phyloP scores from a whole-genome alignment of 345 rosid species.

The Sisymbrium altissimum region DNA sequence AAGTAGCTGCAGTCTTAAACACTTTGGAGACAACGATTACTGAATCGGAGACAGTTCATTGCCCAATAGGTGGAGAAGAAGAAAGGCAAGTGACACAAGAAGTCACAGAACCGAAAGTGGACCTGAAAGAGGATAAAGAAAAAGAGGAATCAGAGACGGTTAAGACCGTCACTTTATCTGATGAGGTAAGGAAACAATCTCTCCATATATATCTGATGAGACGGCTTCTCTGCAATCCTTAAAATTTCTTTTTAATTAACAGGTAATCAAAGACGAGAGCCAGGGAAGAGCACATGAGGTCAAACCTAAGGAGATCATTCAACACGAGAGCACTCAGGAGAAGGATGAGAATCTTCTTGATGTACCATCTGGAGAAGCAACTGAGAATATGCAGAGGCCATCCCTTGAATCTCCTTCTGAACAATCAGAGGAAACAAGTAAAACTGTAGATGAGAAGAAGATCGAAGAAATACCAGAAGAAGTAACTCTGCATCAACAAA shows the following conservation, averaged over 20 bases:
- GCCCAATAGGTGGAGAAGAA: neutral
- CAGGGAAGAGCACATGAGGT: constrained; percentile 16
- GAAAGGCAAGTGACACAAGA: neutral
- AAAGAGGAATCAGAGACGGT: constrained; percentile 18
- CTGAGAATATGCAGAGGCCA: neutral
- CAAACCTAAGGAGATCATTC: neutral
- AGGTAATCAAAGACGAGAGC: constrained; percentile 34
- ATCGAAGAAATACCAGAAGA: neutral
- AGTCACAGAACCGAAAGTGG: neutral
- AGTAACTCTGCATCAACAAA: constrained; percentile 9
- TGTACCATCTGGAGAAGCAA: neutral
- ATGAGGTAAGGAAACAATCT: constrained; percentile 39
- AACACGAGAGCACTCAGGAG: neutral
- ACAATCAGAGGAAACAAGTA: constrained; percentile 28
- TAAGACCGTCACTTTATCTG: constrained; percentile 28
- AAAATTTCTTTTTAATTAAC: constrained; percentile 13
- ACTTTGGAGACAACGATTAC: neutral
- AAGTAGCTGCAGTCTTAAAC: neutral
- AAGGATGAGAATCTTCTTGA: neutral
- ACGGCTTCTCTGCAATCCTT: neutral
- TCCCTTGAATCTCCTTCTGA: constrained; percentile 10
- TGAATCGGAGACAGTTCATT: neutral
- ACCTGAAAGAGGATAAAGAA: constrained; percentile 25
- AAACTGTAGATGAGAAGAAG: neutral
- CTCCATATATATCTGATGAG: neutral